Conservation (phyloP, 116 monocot genomes). For the Zostera marina region DNA sequence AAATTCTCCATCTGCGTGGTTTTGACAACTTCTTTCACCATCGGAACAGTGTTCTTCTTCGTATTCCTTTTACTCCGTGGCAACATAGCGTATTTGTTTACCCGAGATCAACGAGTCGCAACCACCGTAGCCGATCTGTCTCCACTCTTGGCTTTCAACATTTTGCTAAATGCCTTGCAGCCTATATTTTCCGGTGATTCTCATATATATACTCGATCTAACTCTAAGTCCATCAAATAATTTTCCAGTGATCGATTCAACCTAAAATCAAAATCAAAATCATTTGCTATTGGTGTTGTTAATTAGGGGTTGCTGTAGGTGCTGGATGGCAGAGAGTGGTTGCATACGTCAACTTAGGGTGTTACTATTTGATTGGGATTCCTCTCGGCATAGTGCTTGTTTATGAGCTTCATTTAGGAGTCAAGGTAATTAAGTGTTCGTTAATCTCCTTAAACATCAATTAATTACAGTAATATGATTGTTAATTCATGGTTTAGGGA, state of each 20-base stretch:
- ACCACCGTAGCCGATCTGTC: slow-evolving; percentile 42
- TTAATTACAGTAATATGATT: too few species aligned
- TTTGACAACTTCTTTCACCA: slow-evolving; percentile 15
- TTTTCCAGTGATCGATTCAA: too few species aligned
- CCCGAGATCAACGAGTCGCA: slow-evolving; percentile 21
- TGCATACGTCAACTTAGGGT: slow-evolving; percentile 43
- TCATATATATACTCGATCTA: too few species aligned
- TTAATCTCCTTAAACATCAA: too few species aligned
- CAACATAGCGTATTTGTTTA: slow-evolving; percentile 46
- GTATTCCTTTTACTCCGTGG: slow-evolving; percentile 33
- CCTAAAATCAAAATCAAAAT: too few species aligned
- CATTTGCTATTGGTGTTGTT: neutral
- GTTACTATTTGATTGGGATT: slow-evolving; percentile 52
- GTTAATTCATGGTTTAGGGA: slow-evolving; percentile 12
- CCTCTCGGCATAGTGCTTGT: slow-evolving; percentile 53
- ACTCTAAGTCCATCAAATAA: too few species aligned
- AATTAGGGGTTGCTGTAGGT: slow-evolving; percentile 51
- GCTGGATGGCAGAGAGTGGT: slow-evolving; percentile 43
- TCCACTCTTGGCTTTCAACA: slow-evolving; percentile 55
- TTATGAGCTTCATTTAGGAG: slow-evolving; percentile 22
- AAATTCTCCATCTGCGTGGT: slow-evolving; percentile 46
- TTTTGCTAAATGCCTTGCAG: slow-evolving; percentile 61
- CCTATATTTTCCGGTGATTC: slow-evolving; percentile 23
- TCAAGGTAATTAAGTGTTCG: slow-evolving; percentile 29
- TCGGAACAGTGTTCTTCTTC: slow-evolving; percentile 35